phyloP scores from a whole-genome alignment of 192 early-diverging fungal genomes.

The Jimgerdemannia lactiflua region DNA sequence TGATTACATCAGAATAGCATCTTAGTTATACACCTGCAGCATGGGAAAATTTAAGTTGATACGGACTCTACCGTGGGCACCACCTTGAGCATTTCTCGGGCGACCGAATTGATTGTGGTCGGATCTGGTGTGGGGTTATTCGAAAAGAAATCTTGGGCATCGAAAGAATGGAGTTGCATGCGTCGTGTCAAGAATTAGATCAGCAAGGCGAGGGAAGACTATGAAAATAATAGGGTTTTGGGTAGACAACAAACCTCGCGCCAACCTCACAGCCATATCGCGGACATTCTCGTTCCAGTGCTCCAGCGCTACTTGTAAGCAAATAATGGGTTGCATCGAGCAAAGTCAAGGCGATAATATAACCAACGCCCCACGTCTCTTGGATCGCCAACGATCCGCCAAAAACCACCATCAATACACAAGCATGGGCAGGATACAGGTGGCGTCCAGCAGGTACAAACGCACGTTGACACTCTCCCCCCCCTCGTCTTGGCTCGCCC shows the following conservation, averaged over 20 bases:
- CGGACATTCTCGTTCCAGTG: not conserved
- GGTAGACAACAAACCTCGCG: not conserved
- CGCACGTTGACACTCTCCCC: constrained; percentile 23
- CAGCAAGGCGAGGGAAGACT: not conserved
- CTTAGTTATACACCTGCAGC: not conserved
- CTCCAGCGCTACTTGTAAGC: not conserved
- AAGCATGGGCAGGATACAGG: constrained; percentile 31
- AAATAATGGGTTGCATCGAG: not conserved
- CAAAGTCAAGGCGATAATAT: constrained; percentile 10
- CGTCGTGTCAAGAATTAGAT: not conserved
- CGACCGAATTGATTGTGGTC: constrained; percentile 22
- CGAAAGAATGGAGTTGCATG: not conserved
- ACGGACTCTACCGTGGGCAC: constrained; percentile 35
- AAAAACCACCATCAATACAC: not conserved
- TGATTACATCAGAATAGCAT: too few species aligned
- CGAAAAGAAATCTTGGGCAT: constrained; percentile 34
- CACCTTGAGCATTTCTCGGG: constrained; percentile 34
- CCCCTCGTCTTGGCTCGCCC: constrained; percentile 24
- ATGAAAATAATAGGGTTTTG: not conserved
- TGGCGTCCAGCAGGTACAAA: constrained; percentile 72
- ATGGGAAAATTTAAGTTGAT: not conserved
- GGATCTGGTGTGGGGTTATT: constrained; percentile 32
- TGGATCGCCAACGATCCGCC: not conserved
- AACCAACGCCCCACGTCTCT: not conserved
- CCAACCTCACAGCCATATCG: not conserved